These are phyloP conservation scores for Neckera pumila DNA, from an alignment of 225 moss, liverwort and hornwort species.

Conservation along the genomic window DNA sequence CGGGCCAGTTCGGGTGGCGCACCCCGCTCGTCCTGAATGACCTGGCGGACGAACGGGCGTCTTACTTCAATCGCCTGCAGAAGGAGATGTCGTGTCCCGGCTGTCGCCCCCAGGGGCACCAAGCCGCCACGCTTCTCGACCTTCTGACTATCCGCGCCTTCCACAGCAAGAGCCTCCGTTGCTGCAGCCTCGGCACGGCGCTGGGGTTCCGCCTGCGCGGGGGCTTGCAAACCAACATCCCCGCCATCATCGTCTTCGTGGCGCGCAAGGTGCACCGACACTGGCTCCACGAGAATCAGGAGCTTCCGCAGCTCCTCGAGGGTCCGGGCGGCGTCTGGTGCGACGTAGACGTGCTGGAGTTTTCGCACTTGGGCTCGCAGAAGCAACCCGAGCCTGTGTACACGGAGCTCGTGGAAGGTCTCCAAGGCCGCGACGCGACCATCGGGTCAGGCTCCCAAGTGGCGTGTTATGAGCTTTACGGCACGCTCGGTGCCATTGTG, in stretches of 20 bases:
- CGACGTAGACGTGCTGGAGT: constrained; percentile 71
- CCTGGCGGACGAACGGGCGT: constrained; percentile 37
- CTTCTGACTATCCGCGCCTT: constrained; percentile 79
- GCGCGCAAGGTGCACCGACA: constrained; percentile 64
- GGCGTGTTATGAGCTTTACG: constrained; percentile 46
- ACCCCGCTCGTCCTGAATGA: constrained; percentile 24
- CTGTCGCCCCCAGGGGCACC: constrained; percentile 18
- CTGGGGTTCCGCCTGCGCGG: constrained; percentile 66
- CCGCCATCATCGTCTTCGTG: constrained; percentile 68
- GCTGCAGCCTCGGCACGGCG: constrained; percentile 67
- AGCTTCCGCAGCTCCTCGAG: constrained; percentile 39
- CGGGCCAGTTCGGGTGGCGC: constrained; percentile 41
- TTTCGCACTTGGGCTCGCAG: constrained; percentile 32
- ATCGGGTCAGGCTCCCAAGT: constrained; percentile 75
- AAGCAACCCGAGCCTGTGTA: constrained; percentile 37
- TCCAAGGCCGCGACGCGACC: constrained; percentile 46
- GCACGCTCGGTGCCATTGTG: constrained; percentile 44
- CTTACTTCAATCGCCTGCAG: constrained; percentile 42
- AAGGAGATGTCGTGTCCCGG: constrained; percentile 24
- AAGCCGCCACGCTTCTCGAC: constrained; percentile 58
- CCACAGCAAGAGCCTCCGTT: constrained; percentile 51
- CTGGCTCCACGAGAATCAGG: constrained; percentile 63
- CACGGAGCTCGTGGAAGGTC: constrained; percentile 47
- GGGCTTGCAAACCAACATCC: constrained; percentile 55
- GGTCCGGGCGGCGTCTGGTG: constrained; percentile 79